phyloP scores from a whole-genome alignment of 495 filamentous ascomycete species.

The Xylaria telfairii region DNA sequence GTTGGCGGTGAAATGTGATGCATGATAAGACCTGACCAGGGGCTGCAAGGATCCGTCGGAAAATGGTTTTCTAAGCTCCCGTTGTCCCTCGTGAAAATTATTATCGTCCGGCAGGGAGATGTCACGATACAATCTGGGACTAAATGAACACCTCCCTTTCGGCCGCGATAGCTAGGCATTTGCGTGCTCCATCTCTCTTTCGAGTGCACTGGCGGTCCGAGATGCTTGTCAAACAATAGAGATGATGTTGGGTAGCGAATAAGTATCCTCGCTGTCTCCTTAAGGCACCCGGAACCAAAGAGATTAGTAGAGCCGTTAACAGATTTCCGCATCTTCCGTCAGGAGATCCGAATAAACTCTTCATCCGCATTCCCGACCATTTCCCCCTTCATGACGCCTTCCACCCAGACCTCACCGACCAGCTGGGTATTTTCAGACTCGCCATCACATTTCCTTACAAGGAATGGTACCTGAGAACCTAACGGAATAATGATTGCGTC shows the following conservation, averaged over 20 bases:
- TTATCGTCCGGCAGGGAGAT: background rate
- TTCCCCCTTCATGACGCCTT: slow-evolving; percentile 16
- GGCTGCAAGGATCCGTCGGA: background rate
- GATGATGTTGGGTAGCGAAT: background rate
- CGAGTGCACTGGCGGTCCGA: background rate
- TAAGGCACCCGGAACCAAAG: background rate
- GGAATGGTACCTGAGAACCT: slow-evolving; percentile 15
- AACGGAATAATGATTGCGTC: slow-evolving; percentile 13
- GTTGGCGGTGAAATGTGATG: background rate
- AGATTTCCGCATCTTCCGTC: background rate
- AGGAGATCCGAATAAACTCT: slow-evolving; percentile 13
- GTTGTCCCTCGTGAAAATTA: background rate
- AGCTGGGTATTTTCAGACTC: background rate
- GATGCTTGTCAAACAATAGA: background rate
- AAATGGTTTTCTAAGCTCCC: background rate
- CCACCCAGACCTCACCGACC: slow-evolving; percentile 1
- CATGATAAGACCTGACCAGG: background rate
- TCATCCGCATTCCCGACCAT: slow-evolving; percentile 12
- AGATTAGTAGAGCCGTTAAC: background rate
- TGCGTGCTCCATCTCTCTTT: background rate
- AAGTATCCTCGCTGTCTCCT: background rate
- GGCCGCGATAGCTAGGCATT: background rate
- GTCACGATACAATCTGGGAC: background rate
- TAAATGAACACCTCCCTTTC: background rate
- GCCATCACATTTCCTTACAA: background rate